Evolutionary conservation across 345 rosid species (phyloP).

Genomic region (Linum usitatissimum): DNA sequence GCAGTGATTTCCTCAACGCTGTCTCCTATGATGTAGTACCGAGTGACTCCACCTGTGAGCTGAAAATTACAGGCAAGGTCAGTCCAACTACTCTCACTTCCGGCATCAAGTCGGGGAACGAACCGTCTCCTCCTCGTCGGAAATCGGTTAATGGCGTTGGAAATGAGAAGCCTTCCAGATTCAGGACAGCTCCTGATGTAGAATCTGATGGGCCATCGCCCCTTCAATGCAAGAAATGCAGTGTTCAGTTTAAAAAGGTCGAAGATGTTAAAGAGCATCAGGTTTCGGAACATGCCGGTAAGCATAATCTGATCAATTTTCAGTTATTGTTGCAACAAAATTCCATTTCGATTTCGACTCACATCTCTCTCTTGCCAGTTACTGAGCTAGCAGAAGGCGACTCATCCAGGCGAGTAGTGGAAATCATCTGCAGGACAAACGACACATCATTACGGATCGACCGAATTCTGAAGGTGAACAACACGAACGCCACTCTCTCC

Average conservation of each 20-base stretch:
- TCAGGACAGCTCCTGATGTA: slow-evolving; percentile 8
- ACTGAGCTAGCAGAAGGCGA: slow-evolving; percentile 49
- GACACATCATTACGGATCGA: slow-evolving; percentile 15
- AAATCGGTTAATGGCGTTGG: slow-evolving; percentile 5
- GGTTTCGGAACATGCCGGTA: slow-evolving; percentile 59
- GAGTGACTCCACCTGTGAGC: slow-evolving; percentile 25
- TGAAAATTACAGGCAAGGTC: slow-evolving; percentile 16
- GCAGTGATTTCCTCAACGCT: slow-evolving; percentile 25
- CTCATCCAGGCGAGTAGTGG: slow-evolving; percentile 55
- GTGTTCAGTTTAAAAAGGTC: slow-evolving; percentile 27
- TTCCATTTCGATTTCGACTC: too few species aligned
- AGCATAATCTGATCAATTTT: background rate
- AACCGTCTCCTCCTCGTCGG: background rate
- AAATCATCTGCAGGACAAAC: slow-evolving; percentile 42
- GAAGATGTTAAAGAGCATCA: slow-evolving; percentile 45
- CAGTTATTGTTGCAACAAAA: too few species aligned
- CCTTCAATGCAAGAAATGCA: slow-evolving; percentile 41
- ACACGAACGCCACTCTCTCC: slow-evolving; percentile 36
- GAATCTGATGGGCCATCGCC: slow-evolving; percentile 12
- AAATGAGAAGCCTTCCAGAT: slow-evolving; percentile 6
- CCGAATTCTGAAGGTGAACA: slow-evolving; percentile 43
- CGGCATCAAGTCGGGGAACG: too few species aligned
- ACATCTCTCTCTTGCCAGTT: slow-evolving; percentile 21
- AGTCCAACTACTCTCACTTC: background rate
- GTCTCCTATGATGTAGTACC: slow-evolving; percentile 28